Percentiles rank a stretch among this genome's conserved stretches.
Conservation (phyloP, 352 stramenopile genomes). For the Phytophthora fragariaefolia region DNA sequence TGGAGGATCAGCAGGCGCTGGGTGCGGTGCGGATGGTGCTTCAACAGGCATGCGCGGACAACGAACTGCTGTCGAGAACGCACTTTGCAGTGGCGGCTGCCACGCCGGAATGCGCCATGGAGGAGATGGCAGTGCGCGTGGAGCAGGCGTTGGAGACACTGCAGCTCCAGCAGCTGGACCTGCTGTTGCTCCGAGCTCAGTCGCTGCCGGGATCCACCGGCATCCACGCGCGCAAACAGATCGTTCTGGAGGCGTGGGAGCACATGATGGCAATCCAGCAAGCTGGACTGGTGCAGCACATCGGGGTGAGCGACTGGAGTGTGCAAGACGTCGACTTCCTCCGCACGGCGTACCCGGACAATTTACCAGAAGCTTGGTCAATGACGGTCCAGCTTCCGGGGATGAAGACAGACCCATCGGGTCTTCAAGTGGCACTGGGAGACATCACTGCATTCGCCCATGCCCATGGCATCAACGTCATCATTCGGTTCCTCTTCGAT, state of each 20-base stretch:
- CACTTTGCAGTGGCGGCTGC: conserved; percentile 39
- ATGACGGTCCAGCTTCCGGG: conserved; percentile 23
- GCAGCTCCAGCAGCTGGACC: conserved; percentile 46
- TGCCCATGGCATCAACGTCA: conserved; percentile 46
- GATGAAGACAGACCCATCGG: neutral
- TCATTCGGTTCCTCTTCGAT: conserved; percentile 46
- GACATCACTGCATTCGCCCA: conserved; percentile 50
- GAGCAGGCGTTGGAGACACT: conserved; percentile 41
- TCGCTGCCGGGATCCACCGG: conserved; percentile 13
- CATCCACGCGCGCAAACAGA: conserved; percentile 48
- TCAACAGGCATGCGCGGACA: conserved; percentile 32
- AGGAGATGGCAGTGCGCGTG: conserved; percentile 32
- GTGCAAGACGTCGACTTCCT: conserved; percentile 71
- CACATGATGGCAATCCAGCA: conserved; percentile 46
- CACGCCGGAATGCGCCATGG: conserved; percentile 33
- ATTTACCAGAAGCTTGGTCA: conserved; percentile 34
- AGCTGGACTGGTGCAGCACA: conserved; percentile 40
- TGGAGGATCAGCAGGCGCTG: conserved; percentile 41
- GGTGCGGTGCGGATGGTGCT: conserved; percentile 37
- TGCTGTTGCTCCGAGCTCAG: conserved; percentile 49
- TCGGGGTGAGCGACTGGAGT: conserved; percentile 55
- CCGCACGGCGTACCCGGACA: conserved; percentile 34
- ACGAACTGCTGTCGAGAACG: conserved; percentile 36
- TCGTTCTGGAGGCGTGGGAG: conserved; percentile 54
- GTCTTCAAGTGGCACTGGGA: conserved; percentile 23